A percentile compares a stretch with the other conserved stretches of the same genome.
Conservation (phyloP, 2,329 filamentous ascomycete species). For the Penicillium italicum region DNA sequence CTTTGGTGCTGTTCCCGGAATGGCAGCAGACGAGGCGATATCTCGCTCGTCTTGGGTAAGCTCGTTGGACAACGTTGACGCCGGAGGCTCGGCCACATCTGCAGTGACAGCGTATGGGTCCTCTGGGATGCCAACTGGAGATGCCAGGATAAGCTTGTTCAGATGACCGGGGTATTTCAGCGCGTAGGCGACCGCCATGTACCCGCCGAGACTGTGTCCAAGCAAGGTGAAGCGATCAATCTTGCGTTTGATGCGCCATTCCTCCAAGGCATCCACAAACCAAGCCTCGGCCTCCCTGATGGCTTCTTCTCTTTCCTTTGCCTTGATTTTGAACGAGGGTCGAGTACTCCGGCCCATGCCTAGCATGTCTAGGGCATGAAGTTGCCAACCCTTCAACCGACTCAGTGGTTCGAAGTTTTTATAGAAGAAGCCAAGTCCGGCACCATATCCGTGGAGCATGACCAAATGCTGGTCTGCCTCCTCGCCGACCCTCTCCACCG, state of each 20-base stretch:
- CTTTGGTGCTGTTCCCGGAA: slow-evolving; percentile 27
- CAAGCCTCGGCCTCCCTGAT: slow-evolving; percentile 87
- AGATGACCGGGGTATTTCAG: slow-evolving; percentile 92
- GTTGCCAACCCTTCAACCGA: slow-evolving; percentile 72
- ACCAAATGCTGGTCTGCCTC: slow-evolving; percentile 79
- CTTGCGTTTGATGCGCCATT: slow-evolving; percentile 85
- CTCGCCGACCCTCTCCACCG: slow-evolving; percentile 78
- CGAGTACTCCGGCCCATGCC: slow-evolving; percentile 89
- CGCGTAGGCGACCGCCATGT: slow-evolving; percentile 91
- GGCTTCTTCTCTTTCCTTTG: slow-evolving; percentile 75
- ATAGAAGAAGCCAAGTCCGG: slow-evolving; percentile 95
- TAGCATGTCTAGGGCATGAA: slow-evolving; percentile 91
- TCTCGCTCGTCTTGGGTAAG: slow-evolving; percentile 69
- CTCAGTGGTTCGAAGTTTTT: slow-evolving; percentile 92
- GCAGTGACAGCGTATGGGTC: slow-evolving; percentile 85
- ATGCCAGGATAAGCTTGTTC: slow-evolving; percentile 94
- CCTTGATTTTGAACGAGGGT: slow-evolving; percentile 77
- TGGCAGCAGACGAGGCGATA: slow-evolving; percentile 28
- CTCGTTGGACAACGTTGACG: slow-evolving; percentile 71
- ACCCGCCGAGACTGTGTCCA: slow-evolving; percentile 90
- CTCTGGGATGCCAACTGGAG: slow-evolving; percentile 89
- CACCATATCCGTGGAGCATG: slow-evolving; percentile 95
- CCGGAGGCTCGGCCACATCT: slow-evolving; percentile 71
- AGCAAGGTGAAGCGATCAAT: slow-evolving; percentile 92
- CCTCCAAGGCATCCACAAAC: slow-evolving; percentile 94